Base-by-base conservation (phyloP, 225 moss, liverwort and hornwort species). In the Lunularia cruciata region DNA sequence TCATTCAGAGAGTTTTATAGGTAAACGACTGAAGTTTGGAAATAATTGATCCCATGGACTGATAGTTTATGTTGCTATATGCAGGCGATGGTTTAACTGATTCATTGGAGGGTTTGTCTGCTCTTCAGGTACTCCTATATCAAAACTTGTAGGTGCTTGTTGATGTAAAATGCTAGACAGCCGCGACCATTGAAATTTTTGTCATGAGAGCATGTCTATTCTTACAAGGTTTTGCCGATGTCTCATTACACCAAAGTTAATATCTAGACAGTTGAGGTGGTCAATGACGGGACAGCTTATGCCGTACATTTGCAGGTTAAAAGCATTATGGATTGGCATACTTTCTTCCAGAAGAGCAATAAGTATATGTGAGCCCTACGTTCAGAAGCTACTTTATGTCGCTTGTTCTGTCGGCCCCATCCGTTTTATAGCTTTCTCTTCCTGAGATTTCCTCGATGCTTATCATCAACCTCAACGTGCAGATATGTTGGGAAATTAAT, bases 241-340 rank as follows among this genome's bases (percentile, higher is more conserved):
- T 8, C 23, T 30, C 1, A 31, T 7, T 51, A 20, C 31, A 57
- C 33, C 12, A 57, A 32, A 37, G 4, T 39, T 40, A 13, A 40
- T 4, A 1, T 38, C 22, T 39, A 16, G 3, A 12, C 1, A 28
- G 15, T 12, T 38, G 12, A 16, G 23, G 15, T 22, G 10, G 36
- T 36, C 3, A n/a, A n/a, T n/a, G n/a, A n/a, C n/a, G n/a, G n/a
- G n/a, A 13, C 39, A 39, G 42, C 14, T 32, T 40, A 57, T 67
- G 8, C 19, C 36, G 1, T 34, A n/a, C 25, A 3, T 47, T 9
- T 74, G 69, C 87, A 98, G 96, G 78, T 98, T 72, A 98, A 98
- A 84, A 83, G 84, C 70, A 88, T 98, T 59, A 81, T 87, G 71
- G 98, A 88, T 51, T 98, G 98, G 98, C 81, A 87, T 69, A 30